phyloP scores from a whole-genome alignment of 345 rosid species.

The Mallotus nudiflorus region DNA sequence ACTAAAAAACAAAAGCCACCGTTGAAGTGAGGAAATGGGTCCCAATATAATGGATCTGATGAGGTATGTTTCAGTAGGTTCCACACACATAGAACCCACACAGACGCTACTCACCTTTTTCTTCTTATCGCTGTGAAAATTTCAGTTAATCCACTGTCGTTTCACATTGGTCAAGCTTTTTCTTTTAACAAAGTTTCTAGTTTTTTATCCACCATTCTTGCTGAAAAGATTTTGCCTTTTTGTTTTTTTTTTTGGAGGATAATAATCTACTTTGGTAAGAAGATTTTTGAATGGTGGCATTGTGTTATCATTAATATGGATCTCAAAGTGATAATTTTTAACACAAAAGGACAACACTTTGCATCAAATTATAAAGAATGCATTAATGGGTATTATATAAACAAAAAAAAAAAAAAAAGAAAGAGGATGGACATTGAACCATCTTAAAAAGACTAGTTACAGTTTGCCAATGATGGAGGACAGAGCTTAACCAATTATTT shows the following conservation, averaged over 20 bases:
- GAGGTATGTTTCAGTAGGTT: slow-evolving; percentile 46
- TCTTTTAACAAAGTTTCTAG: not conserved
- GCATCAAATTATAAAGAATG: too few species aligned
- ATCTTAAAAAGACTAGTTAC: not conserved
- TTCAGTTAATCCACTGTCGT: slow-evolving; percentile 21
- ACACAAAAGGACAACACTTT: too few species aligned
- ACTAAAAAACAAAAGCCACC: slow-evolving; percentile 13
- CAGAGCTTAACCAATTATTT: slow-evolving; percentile 12
- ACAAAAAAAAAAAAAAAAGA: too few species aligned
- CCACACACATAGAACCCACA: slow-evolving; percentile 26
- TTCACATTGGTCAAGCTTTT: slow-evolving; percentile 24
- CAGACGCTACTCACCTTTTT: slow-evolving; percentile 1
- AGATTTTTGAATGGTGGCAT: too few species aligned
- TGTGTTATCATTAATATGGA: too few species aligned
- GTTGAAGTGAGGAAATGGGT: slow-evolving; percentile 27
- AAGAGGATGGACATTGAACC: too few species aligned
- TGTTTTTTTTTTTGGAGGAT: too few species aligned
- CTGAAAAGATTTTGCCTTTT: too few species aligned
- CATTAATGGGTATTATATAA: too few species aligned
- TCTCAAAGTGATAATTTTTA: too few species aligned
- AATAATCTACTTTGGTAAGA: too few species aligned
- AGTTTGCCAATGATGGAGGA: slow-evolving; percentile 5
- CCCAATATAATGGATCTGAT: slow-evolving; percentile 52
- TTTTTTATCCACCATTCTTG: too few species aligned
- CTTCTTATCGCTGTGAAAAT: slow-evolving; percentile 16